Percentiles rank a stretch among this genome's conserved stretches.
Evolutionary conservation across 257 asterid genomes (phyloP).

Genomic region (Avicennia marina): DNA sequence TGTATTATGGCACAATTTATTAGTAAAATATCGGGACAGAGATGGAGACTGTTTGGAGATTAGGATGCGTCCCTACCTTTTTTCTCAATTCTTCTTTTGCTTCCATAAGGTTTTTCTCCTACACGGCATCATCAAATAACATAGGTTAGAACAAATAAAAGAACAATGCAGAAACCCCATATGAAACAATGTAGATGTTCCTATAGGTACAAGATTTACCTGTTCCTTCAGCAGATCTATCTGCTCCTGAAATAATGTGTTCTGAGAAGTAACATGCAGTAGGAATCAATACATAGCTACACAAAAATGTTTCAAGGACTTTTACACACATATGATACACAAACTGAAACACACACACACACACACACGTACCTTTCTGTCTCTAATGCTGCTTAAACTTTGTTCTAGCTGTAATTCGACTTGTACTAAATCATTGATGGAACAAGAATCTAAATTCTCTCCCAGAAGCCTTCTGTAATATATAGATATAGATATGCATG

Average conservation of each 20-base stretch:
- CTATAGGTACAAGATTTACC: slow-evolving; percentile 27
- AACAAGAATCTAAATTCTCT: slow-evolving; percentile 36
- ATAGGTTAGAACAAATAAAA: not conserved
- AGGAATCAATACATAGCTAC: too few relatives aligned
- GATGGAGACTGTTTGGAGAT: too few relatives aligned
- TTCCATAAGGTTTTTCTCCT: slow-evolving; percentile 37
- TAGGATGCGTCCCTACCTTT: slow-evolving; percentile 32
- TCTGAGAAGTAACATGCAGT: slow-evolving; percentile 29
- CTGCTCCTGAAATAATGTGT: slow-evolving; percentile 26
- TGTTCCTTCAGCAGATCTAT: slow-evolving; percentile 40
- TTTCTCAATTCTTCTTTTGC: slow-evolving; percentile 40
- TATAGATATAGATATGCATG: not conserved
- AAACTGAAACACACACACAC: not conserved
- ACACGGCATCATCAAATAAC: not conserved
- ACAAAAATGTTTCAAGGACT: too few relatives aligned
- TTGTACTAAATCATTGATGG: slow-evolving; percentile 36
- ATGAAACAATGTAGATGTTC: not conserved
- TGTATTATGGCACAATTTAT: too few relatives aligned
- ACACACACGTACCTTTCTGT: slow-evolving; percentile 40
- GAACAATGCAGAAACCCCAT: not conserved
- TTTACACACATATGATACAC: not conserved
- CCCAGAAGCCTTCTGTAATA: slow-evolving; percentile 47
- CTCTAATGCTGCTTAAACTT: slow-evolving; percentile 45
- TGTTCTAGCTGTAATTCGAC: slow-evolving; percentile 41
- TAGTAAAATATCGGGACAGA: too few relatives aligned